Base-by-base conservation (phyloP, 139 green algal genomes). In the Pleodorina starrii region DNA sequence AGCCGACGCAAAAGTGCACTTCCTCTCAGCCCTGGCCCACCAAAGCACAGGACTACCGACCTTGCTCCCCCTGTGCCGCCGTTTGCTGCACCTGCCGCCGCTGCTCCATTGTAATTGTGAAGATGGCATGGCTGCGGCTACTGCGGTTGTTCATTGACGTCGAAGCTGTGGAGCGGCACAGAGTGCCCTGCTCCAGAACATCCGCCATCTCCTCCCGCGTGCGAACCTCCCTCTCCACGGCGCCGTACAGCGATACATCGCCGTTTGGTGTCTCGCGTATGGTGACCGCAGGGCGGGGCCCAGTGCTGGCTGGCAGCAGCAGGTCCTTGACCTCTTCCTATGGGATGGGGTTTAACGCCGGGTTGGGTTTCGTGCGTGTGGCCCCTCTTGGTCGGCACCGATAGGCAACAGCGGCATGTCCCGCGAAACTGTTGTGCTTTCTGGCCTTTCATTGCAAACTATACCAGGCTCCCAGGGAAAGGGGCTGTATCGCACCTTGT, bases 71-170 rank as follows among this genome's bases (percentile, higher is more conserved):
- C 21, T 35, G 73, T 5, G 44, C 27, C 73, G 44, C 27, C 63
- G 63, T 35, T 73, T 87, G 60, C 81, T 46, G 1, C 50, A 93
- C 82, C 85, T 96, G 88, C 0, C 95, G 93, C 10, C 94, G 94
- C 95, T 99, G 97, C 94, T 99, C 98, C 38, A 99, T 63, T 0
- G 95, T 98, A 77, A 99, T 98, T 78, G 96, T 99, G 91, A 99
- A 99, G 89, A 99, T 99, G 32, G 98, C 98, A 81, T 99, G 98
- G n/a, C 93, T 97, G 40, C 82, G 63, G 82, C 82, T 88, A 69
- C 83, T 93, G 54, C 92, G 92, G 82, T 93, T 93, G 92, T 99
- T 99, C 98, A 99, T 99, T 82, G 92, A 93, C 6, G 97, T 99
- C 23, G 92, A 94, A 1, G 94, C 97, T 7, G 97, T 99, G 0